Evolutionary conservation across 2,329 filamentous ascomycete genomes (phyloP).

Genomic region (Xylariales sp.): DNA sequence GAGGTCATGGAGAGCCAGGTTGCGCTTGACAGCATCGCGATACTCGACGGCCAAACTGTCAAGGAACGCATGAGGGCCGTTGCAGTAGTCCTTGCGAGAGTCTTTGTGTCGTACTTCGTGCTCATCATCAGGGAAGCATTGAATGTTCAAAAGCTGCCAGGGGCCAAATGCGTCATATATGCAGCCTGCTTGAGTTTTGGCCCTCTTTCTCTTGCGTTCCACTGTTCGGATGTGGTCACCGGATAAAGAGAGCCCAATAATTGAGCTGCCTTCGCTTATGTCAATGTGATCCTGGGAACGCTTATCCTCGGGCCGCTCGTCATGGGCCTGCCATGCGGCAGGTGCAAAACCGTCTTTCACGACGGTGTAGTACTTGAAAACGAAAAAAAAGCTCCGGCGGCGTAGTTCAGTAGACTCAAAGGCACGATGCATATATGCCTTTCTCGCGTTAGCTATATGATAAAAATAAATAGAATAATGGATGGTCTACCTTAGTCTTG

Average conservation of each 20-base stretch:
- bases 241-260: slow-evolving; percentile 50
- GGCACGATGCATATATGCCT: slow-evolving; percentile 6
- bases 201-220: slow-evolving; percentile 40
- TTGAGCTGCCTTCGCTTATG: slow-evolving; percentile 5
- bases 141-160: slow-evolving; percentile 56
- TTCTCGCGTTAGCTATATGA: neutral
- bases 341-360: slow-evolving; percentile 25
- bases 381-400: slow-evolving; percentile 4
- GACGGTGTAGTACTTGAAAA: slow-evolving; percentile 7
- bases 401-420: slow-evolving; percentile 2
- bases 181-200: slow-evolving; percentile 45
- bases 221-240: slow-evolving; percentile 24
- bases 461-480: too few relatives aligned
- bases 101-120: slow-evolving; percentile 53
- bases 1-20: slow-evolving; percentile 50
- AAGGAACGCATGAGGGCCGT: slow-evolving; percentile 58
- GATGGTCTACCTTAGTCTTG: slow-evolving; percentile 27
- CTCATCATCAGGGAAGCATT: slow-evolving; percentile 56
- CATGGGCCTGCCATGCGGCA: slow-evolving; percentile 55
- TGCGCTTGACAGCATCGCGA: slow-evolving; percentile 54
- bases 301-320: slow-evolving; percentile 36
- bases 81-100: slow-evolving; percentile 50
- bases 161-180: slow-evolving; percentile 56
- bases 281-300: slow-evolving; percentile 38
- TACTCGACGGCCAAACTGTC: slow-evolving; percentile 56